These are phyloP conservation scores for Pterocarpus santalinus DNA, from an alignment of 306 rosid genomes.

Conservation along the genomic window DNA sequence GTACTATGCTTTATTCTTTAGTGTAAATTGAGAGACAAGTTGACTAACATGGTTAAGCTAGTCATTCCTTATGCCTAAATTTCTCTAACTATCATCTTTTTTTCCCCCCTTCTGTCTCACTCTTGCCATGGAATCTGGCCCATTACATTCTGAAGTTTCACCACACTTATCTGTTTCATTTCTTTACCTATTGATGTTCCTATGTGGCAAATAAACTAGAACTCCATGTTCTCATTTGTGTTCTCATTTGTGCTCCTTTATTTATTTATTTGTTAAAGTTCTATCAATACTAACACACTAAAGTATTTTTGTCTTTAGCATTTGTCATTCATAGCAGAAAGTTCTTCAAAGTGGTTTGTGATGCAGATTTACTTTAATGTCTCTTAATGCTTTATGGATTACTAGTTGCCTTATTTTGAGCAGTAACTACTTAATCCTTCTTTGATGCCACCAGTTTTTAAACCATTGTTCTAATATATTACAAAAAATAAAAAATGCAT, in stretches of 20 bases:
- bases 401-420: slow-evolving; percentile 32
- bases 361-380: slow-evolving; percentile 29
- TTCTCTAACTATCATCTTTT: too few species aligned
- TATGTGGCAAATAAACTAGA: neutral
- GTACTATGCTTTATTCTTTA: too few species aligned
- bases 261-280: neutral
- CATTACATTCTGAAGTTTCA: slow-evolving; percentile 11
- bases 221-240: neutral
- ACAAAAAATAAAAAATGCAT: neutral
- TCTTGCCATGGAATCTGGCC: neutral
- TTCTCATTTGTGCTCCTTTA: neutral
- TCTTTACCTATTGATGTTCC: neutral
- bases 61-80: too few species aligned
- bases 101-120: neutral
- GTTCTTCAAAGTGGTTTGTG: slow-evolving; percentile 24
- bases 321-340: slow-evolving; percentile 19
- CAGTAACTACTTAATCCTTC: slow-evolving; percentile 6
- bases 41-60: too few species aligned
- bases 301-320: neutral
- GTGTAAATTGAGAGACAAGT: too few species aligned
- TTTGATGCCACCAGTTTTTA: slow-evolving; percentile 12
- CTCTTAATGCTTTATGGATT: neutral
- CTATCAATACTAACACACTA: neutral
- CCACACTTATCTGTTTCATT: neutral
- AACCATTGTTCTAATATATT: neutral